Evolutionary conservation across 2,329 filamentous ascomycete species (phyloP).

Genomic region (Penicillium concentricum): DNA sequence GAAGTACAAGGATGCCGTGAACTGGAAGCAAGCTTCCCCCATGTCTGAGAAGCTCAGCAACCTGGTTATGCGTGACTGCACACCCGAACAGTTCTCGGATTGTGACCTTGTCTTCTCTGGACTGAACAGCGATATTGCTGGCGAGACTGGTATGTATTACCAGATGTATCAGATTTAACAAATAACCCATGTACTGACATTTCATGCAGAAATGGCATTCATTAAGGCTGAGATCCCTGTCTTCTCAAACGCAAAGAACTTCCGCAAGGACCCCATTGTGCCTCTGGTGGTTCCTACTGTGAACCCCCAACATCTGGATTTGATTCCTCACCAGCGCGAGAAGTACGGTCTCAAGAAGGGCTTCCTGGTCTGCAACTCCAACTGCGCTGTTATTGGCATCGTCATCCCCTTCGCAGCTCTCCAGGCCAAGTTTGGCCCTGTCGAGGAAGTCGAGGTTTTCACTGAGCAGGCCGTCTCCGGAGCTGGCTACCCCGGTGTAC

Average conservation of each 20-base stretch:
- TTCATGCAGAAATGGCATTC: slow-evolving; percentile 75
- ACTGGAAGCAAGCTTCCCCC: slow-evolving; percentile 87
- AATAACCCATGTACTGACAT: background rate
- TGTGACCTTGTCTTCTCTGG: slow-evolving; percentile 94
- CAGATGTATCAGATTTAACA: background rate
- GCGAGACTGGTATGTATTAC: slow-evolving; percentile 70
- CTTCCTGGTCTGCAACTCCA: slow-evolving; percentile 96
- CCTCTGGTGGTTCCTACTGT: slow-evolving; percentile 94
- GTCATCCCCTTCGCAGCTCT: slow-evolving; percentile 93
- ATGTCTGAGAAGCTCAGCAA: slow-evolving; percentile 75
- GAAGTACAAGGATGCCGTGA: slow-evolving; percentile 89
- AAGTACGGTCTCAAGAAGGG: slow-evolving; percentile 73
- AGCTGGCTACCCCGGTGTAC: slow-evolving; percentile 67
- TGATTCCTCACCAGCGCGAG: slow-evolving; percentile 84
- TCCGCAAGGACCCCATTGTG: slow-evolving; percentile 84
- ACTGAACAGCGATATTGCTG: slow-evolving; percentile 87
- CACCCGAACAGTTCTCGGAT: slow-evolving; percentile 75
- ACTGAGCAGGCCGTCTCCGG: slow-evolving; percentile 95
- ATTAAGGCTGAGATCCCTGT: slow-evolving; percentile 82
- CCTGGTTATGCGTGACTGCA: slow-evolving; percentile 82
- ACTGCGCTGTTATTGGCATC: slow-evolving; percentile 94
- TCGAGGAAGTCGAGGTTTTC: slow-evolving; percentile 75
- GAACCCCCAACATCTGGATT: slow-evolving; percentile 80
- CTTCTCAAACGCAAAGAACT: slow-evolving; percentile 98
- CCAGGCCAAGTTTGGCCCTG: slow-evolving; percentile 79